Evolutionary conservation across 2,329 filamentous ascomycete genomes (phyloP), one percentile per base, ranked within the genome.

Genomic region (Cladophialophora bantiana): DNA sequence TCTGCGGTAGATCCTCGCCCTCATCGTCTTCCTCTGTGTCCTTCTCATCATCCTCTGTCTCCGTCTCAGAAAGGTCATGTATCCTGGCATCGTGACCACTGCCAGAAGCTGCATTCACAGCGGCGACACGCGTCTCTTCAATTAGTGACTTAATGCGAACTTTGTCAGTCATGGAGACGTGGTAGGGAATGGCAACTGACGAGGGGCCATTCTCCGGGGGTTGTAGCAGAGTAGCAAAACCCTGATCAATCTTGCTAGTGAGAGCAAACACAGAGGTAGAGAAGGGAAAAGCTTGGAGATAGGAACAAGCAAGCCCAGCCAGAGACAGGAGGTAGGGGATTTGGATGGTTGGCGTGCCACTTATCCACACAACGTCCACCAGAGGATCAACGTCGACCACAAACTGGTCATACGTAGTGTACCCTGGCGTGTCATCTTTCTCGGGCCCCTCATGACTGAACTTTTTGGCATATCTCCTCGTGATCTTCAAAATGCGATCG

Each of bases 291-390:
- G 88, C 86, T 3, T 88, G 82, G 2, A 96, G 84, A 76, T 91
- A 93, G 18, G 88, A 87, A 65, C 87, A 88, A 42, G 93, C 83
- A 66, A 93, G 84, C 59, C 90, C 85, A 0, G 92, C 92, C 56
- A 97, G 81, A 63, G 88, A 90, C 42, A 97, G 86, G 2, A 97
- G 82, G 75, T 94, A 94, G 1, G 93, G 92, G 12, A 94, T 87
- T 78, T 97, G 93, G 7, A 97, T 81, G 61, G 86, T 87, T 18
- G 92, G 93, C 26, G 94, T 97, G 9, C 91, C 92, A 35, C 89
- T 92, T 26, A 92, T 85, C 94, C 94, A 98, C 4, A 97, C 79
- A 7, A 96, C 85, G 77, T 96, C 90, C 15, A 96, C 80, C 12
- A 97, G 76, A 5, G 84, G 83, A 64, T 94, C 90, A 0, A 96